A percentile compares a stretch with the other conserved stretches of the same genome.
Evolutionary conservation across 1,284 basidiomycete species (phyloP).

Genomic region (Gomphus bonarii): DNA sequence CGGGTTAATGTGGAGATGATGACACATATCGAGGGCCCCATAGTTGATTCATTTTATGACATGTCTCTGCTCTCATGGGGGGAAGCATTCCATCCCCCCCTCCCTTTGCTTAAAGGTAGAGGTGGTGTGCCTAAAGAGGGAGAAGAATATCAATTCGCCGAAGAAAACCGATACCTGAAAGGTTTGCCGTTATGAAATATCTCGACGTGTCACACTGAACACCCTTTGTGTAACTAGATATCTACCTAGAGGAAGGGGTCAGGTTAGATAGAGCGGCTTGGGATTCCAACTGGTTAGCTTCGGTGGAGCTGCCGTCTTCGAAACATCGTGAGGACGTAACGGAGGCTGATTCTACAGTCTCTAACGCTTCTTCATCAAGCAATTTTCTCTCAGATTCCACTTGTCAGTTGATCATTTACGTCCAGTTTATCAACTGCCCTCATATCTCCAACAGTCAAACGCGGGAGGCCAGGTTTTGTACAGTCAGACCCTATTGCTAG

Average conservation of each 20-base stretch:
- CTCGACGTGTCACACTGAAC: not conserved
- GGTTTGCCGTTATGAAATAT: conserved; percentile 9
- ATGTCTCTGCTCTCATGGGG: conserved; percentile 61
- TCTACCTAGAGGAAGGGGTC: not conserved
- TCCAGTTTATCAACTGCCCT: not conserved
- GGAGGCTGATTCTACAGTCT: not conserved
- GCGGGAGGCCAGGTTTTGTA: not conserved
- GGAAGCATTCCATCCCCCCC: conserved; percentile 43
- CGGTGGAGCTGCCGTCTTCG: not conserved
- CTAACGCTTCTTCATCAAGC: not conserved
- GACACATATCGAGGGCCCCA: conserved; percentile 55
- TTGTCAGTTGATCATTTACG: not conserved
- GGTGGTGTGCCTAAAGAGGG: conserved; percentile 16
- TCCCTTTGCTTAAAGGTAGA: conserved; percentile 33
- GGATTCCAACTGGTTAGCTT: not conserved
- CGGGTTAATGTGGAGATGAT: conserved; percentile 62
- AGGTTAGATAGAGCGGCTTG: not conserved
- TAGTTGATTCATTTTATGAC: conserved; percentile 68
- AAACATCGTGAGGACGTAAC: not conserved
- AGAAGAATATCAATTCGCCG: conserved; percentile 35
- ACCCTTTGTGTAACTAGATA: not conserved
- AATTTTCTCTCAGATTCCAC: not conserved
- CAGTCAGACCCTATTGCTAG: conserved; percentile 4
- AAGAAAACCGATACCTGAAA: conserved; percentile 35
- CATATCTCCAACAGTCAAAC: not conserved